Conservation (phyloP, 129 eudicot species). For the Rutidosis leptorrhynchoides region DNA sequence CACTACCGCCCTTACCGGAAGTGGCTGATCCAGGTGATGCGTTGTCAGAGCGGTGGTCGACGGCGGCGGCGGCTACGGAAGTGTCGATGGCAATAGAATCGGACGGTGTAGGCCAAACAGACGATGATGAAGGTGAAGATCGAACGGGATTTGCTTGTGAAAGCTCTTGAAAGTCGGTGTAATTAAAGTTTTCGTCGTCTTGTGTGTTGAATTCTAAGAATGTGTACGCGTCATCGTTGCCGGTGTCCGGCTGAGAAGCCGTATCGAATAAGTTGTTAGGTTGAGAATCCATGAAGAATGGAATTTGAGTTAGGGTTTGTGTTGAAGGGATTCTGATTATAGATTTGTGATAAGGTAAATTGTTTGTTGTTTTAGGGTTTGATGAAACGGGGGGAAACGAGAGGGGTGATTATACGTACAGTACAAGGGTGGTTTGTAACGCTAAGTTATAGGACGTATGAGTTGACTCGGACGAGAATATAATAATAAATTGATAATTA, state of each 20-base stretch:
- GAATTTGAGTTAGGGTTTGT: slow-evolving; percentile 1
- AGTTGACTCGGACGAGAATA: slow-evolving; percentile 23
- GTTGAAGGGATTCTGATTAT: neutral
- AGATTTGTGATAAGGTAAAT: slow-evolving; percentile 22
- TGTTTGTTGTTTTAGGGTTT: slow-evolving; percentile 19
- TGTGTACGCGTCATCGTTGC: slow-evolving; percentile 82
- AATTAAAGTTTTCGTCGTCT: slow-evolving; percentile 62
- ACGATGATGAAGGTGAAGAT: slow-evolving; percentile 28
- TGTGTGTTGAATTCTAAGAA: slow-evolving; percentile 88
- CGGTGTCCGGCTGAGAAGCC: slow-evolving; percentile 90
- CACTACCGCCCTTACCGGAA: slow-evolving; percentile 33
- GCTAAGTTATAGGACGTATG: neutral
- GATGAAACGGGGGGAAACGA: slow-evolving; percentile 5
- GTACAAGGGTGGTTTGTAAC: neutral
- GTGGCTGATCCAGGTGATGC: slow-evolving; percentile 44
- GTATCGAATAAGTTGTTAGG: slow-evolving; percentile 70
- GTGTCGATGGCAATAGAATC: slow-evolving; percentile 45
- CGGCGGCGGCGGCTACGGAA: slow-evolving; percentile 36
- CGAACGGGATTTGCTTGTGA: slow-evolving; percentile 61
- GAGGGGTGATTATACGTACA: neutral
- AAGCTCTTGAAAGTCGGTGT: slow-evolving; percentile 67
- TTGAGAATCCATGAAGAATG: slow-evolving; percentile 55
- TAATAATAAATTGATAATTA: no score
- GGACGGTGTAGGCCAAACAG: slow-evolving; percentile 68
- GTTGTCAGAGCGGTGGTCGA: slow-evolving; percentile 49